Conservation (phyloP, 495 filamentous ascomycete species). For the Sphaerosporella brunnea region DNA sequence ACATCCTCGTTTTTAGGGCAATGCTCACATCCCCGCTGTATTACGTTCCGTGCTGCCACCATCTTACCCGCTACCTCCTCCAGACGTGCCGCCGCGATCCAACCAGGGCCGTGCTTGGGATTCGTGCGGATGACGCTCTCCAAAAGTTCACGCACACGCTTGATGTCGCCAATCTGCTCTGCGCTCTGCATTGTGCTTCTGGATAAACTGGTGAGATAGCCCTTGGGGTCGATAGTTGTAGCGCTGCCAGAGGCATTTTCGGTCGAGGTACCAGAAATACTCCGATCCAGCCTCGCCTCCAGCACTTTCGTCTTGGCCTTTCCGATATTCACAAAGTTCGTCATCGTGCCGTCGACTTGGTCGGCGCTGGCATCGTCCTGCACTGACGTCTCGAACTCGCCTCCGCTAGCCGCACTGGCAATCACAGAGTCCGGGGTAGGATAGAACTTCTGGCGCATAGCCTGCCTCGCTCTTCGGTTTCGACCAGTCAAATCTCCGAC, state of each 20-base stretch:
- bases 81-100: slow-evolving; percentile 84
- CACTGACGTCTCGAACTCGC: slow-evolving; percentile 70
- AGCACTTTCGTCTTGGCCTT: slow-evolving; percentile 87
- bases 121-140: slow-evolving; percentile 94
- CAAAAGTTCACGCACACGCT: slow-evolving; percentile 78
- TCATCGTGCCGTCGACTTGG: slow-evolving; percentile 65
- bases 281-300: slow-evolving; percentile 76
- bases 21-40: slow-evolving; percentile 67
- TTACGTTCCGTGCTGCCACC: slow-evolving; percentile 66
- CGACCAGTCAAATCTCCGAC: slow-evolving; percentile 92
- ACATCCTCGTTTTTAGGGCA: slow-evolving; percentile 89
- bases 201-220: slow-evolving; percentile 79
- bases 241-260: slow-evolving; percentile 57
- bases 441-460: slow-evolving; percentile 71
- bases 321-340: slow-evolving; percentile 95
- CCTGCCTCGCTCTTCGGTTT: slow-evolving; percentile 69
- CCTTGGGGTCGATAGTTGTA: slow-evolving; percentile 85
- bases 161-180: slow-evolving; percentile 80
- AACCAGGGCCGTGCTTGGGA: slow-evolving; percentile 83
- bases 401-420: slow-evolving; percentile 59
- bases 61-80: slow-evolving; percentile 85
- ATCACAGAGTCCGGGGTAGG: slow-evolving; percentile 95
- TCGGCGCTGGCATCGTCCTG: slow-evolving; percentile 47
- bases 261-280: slow-evolving; percentile 45
- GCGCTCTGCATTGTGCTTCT: slow-evolving; percentile 62